Evolutionary conservation across 345 rosid genomes (phyloP).

Genomic region (Eucalyptus grandis): DNA sequence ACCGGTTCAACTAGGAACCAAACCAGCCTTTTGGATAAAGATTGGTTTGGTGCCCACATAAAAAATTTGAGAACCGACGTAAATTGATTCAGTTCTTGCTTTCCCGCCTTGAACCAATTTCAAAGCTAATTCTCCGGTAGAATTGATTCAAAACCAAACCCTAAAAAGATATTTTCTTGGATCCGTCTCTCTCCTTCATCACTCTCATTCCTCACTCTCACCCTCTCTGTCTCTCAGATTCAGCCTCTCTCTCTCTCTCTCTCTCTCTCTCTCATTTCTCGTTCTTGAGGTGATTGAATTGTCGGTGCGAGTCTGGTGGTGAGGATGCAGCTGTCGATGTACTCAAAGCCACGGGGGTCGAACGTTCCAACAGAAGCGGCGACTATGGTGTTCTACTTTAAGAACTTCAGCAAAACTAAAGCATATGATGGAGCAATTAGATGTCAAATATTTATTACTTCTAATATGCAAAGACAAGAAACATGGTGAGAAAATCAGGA

Average conservation of each 20-base stretch:
- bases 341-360: slow-evolving; percentile 58
- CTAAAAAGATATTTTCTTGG: neutral
- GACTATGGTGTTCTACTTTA: slow-evolving; percentile 59
- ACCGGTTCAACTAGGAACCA: neutral
- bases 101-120: neutral
- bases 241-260: neutral
- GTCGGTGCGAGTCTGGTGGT: slow-evolving; percentile 51
- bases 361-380: slow-evolving; percentile 66
- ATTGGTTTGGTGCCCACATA: neutral
- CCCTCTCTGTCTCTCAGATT: neutral
- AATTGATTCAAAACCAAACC: neutral
- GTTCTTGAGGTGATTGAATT: slow-evolving; percentile 42
- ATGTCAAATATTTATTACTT: neutral
- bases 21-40: neutral
- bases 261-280: neutral
- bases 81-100: neutral
- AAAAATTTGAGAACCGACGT: neutral
- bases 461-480: neutral
- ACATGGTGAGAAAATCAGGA: neutral
- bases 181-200: neutral
- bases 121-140: neutral
- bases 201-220: neutral
- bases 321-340: slow-evolving; percentile 55
- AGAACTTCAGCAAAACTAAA: slow-evolving; percentile 55
- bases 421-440: slow-evolving; percentile 47